Evolutionary conservation across 768 basidiomycete species (phyloP).

Genomic region (Lyophyllum atratum): DNA sequence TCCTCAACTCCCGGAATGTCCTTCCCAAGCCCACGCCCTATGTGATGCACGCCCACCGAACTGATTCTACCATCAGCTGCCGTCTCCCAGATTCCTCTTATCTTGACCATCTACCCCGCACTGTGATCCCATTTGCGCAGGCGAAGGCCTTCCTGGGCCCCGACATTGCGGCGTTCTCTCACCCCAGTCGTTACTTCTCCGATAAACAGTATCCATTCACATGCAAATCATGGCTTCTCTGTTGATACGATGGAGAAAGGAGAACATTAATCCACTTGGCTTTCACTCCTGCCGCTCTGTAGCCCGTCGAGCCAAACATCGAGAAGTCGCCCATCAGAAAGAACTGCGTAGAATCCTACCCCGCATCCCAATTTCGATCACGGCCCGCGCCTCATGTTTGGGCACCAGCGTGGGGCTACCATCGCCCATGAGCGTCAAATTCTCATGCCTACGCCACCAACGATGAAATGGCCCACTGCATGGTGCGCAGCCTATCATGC

Average conservation of each 20-base stretch:
- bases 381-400: not conserved
- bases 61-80: conserved; percentile 1
- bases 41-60: not conserved
- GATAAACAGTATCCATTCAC: not conserved
- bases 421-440: not conserved
- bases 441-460: conserved; percentile 1
- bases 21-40: not conserved
- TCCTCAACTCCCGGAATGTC: not conserved
- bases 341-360: not conserved
- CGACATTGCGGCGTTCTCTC: not conserved
- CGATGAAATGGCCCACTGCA: not conserved
- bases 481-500: not conserved
- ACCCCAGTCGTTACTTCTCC: not conserved
- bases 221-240: conserved; percentile 1
- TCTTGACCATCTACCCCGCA: conserved; percentile 1
- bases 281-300: not conserved
- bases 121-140: not conserved
- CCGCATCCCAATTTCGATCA: not conserved
- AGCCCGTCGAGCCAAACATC: not conserved
- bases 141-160: not conserved
- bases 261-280: not conserved
- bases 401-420: not conserved
- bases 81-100: not conserved
- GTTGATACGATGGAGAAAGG: not conserved
- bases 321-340: not conserved